Conservation (phyloP, 2,329 filamentous ascomycete species). For the Paecilomyces variotii region DNA sequence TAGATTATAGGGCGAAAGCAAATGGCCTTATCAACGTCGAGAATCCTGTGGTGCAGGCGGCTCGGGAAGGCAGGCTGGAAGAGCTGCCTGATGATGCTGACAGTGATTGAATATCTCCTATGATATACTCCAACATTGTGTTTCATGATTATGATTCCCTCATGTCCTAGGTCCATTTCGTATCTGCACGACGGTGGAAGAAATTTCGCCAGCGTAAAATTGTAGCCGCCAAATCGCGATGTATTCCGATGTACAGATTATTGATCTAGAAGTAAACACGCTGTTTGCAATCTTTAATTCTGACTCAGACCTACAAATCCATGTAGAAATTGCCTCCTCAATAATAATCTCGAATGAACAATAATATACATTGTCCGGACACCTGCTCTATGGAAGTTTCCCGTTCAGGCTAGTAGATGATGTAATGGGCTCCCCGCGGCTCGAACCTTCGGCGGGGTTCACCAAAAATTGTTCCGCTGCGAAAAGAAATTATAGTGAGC, state of each 20-base stretch:
- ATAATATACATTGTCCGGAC: no score
- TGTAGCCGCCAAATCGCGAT: no score
- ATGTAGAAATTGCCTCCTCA: no score
- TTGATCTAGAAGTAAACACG: no score
- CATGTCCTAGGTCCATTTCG: neutral
- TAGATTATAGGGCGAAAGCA: constrained; percentile 49
- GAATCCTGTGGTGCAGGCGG: constrained; percentile 67
- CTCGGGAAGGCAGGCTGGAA: constrained; percentile 62
- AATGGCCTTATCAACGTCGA: constrained; percentile 70
- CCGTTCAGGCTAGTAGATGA: constrained; percentile 7
- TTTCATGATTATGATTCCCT: neutral
- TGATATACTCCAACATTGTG: neutral
- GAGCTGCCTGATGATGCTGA: constrained; percentile 53
- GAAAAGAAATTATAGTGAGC: constrained; percentile 28
- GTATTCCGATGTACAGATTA: no score
- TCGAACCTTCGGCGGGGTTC: constrained; percentile 5
- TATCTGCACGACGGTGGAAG: neutral
- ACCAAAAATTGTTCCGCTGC: constrained; percentile 17
- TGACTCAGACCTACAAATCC: no score
- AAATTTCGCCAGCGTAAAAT: no score
- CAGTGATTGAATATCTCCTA: constrained; percentile 18
- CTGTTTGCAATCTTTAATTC: no score
- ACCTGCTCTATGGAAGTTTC: neutral
- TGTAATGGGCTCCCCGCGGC: constrained; percentile 4
- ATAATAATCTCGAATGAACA: no score